Evolutionary conservation across 176 grass and related monocot genomes (phyloP).

Genomic region (Oropetium thomaeum): DNA sequence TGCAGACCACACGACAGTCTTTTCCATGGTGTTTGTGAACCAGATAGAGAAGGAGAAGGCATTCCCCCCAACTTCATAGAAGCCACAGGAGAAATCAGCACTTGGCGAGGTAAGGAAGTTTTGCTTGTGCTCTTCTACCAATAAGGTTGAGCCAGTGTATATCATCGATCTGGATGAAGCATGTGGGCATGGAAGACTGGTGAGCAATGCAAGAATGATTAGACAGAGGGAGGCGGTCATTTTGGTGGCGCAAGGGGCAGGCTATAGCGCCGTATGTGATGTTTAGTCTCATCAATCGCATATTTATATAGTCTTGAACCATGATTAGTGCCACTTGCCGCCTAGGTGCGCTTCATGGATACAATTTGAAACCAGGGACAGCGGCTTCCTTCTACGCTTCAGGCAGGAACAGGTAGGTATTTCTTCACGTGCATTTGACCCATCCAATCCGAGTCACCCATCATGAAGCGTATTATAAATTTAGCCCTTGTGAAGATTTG

Average conservation of each 20-base stretch:
- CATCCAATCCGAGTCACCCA: constrained; percentile 5
- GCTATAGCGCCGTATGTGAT: constrained; percentile 7
- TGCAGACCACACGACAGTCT: constrained; percentile 60
- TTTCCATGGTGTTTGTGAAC: constrained; percentile 40
- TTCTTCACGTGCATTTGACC: background rate
- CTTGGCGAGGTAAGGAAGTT: constrained; percentile 47
- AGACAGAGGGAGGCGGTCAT: constrained; percentile 28
- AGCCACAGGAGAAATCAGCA: constrained; percentile 57
- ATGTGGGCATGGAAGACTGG: constrained; percentile 21
- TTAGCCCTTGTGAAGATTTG: constrained; percentile 1
- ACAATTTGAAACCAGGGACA: background rate
- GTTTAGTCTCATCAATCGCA: background rate
- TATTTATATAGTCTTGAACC: background rate
- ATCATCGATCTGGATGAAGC: constrained; percentile 8
- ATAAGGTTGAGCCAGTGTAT: constrained; percentile 29
- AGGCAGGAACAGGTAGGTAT: background rate
- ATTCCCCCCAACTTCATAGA: constrained; percentile 51
- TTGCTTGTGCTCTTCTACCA: constrained; percentile 34
- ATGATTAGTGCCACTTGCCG: background rate
- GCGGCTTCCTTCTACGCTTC: background rate
- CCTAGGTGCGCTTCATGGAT: background rate
- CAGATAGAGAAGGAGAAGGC: constrained; percentile 74
- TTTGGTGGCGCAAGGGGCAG: constrained; percentile 7
- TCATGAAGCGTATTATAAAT: no score
- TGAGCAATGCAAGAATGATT: constrained; percentile 34